Base-by-base conservation (phyloP, 2,329 filamentous ascomycete species). In the Colletotrichum sp. region DNA sequence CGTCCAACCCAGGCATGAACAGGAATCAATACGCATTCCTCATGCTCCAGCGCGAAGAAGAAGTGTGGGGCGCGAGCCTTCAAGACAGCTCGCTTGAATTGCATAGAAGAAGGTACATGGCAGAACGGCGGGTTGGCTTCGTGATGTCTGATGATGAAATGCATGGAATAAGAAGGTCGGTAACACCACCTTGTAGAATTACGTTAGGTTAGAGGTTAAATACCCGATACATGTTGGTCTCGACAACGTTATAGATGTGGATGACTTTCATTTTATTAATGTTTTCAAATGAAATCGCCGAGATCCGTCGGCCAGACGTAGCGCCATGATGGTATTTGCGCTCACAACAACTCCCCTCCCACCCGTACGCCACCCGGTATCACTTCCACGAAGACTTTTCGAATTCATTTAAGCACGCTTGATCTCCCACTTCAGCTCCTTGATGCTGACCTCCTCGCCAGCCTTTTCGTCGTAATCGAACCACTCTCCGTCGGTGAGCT, bases 391-490 rank as follows among this genome's bases (percentile, higher is more conserved):
- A 21, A 26, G n/a, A 34, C 15, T 10, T 32, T 39, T n/a, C 18
- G 7, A 59, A 60, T 6, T 7, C n/a, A 24, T 24, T 90, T 82
- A 97, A 44, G 92, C 91, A 79, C 95, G 90, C 78, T 91, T 90
- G 79, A 99, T 94, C 79, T 96, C 93, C 95, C 96, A 99, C 77
- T 92, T 95, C 71, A 98, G 85, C 34, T 97, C 95, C 83, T 95
- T 96, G 83, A 98, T 96, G 84, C 95, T 97, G 63, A 98, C 96
- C 85, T 99, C 96, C 66, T 98, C 95, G 1, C 93, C 90, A 1
- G 95, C 91, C 88, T 99, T 98, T 86, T 99, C 96, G 80, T 99
- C 96, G 81, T 99, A 99, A 80, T 99, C 96, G 85, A 94, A 99
- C 97, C 97, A 99, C 81, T 99, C 97, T 30, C 95, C 96, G 32